These are phyloP conservation scores for Amanita molliuscula DNA, from an alignment of 768 basidiomycete species.

Conservation along the genomic window DNA sequence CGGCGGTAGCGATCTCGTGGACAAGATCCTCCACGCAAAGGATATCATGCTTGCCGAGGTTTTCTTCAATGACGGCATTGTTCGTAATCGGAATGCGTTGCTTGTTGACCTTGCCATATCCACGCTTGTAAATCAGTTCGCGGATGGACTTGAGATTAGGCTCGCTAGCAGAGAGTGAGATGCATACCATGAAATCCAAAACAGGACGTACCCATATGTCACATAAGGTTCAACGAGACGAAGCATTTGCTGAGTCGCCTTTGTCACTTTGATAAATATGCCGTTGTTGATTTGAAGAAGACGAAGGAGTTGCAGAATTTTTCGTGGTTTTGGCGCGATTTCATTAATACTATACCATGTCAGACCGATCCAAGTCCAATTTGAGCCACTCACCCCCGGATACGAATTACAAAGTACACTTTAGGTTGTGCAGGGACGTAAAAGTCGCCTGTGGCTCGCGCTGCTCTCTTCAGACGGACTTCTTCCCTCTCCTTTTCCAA, in stretches of 20 bases:
- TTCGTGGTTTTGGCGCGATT: conserved; percentile 98
- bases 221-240: conserved; percentile 96
- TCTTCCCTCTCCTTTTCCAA: conserved; percentile 88
- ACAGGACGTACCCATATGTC: conserved; percentile 69
- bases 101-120: conserved; percentile 97
- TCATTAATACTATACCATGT: conserved; percentile 81
- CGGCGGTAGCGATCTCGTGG: conserved; percentile 90
- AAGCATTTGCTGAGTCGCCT: conserved; percentile 96
- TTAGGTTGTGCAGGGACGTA: conserved; percentile 96
- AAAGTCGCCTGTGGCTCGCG: conserved; percentile 88
- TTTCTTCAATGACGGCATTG: conserved; percentile 86
- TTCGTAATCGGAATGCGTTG: conserved; percentile 93
- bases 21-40: conserved; percentile 96
- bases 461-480: conserved; percentile 88
- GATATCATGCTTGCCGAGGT: conserved; percentile 90
- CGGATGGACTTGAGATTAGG: conserved; percentile 95
- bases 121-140: conserved; percentile 98
- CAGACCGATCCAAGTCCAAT: not conserved
- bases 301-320: conserved; percentile 97
- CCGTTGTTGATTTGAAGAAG: conserved; percentile 99
- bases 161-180: conserved; percentile 41
- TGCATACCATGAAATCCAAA: not conserved
- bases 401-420: conserved; percentile 95
- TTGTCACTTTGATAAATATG: conserved; percentile 95
- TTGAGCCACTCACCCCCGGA: conserved; percentile 69